Evolutionary conservation across 768 basidiomycete species (phyloP).

Genomic region (Russula dissimulans): DNA sequence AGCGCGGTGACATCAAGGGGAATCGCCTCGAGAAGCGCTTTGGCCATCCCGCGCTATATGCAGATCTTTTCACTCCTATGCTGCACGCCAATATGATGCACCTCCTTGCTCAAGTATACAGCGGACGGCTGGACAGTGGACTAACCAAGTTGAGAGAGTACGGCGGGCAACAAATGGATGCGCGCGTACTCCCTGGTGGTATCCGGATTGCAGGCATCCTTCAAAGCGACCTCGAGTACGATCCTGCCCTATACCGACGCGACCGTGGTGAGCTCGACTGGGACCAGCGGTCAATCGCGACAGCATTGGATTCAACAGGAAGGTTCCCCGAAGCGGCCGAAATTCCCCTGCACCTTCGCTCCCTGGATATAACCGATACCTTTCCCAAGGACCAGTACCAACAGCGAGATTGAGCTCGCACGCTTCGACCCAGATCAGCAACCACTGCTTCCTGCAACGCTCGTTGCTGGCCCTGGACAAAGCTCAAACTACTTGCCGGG

Average conservation of each 20-base stretch:
- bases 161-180: conserved; percentile 67
- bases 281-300: conserved; percentile 72
- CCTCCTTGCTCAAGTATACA: conserved; percentile 64
- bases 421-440: conserved; percentile 50
- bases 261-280: conserved; percentile 83
- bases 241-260: conserved; percentile 66
- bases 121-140: conserved; percentile 56
- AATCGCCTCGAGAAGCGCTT: conserved; percentile 84
- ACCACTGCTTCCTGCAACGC: conserved; percentile 40
- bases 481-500: conserved; percentile 3
- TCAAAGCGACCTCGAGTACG: conserved; percentile 74
- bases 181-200: conserved; percentile 66
- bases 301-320: conserved; percentile 33
- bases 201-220: conserved; percentile 77
- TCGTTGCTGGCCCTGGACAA: neutral
- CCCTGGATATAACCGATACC: conserved; percentile 49
- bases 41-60: conserved; percentile 85
- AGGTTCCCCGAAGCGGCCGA: conserved; percentile 32
- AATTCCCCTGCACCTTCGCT: conserved; percentile 32
- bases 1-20: conserved; percentile 60
- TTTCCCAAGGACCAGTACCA: conserved; percentile 26
- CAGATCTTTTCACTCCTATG: conserved; percentile 84
- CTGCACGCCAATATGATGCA: conserved; percentile 80
- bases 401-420: conserved; percentile 44
- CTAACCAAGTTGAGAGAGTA: conserved; percentile 67